Conservation (phyloP, 2,329 filamentous ascomycete genomes). For the Colletotrichum spinosum region DNA sequence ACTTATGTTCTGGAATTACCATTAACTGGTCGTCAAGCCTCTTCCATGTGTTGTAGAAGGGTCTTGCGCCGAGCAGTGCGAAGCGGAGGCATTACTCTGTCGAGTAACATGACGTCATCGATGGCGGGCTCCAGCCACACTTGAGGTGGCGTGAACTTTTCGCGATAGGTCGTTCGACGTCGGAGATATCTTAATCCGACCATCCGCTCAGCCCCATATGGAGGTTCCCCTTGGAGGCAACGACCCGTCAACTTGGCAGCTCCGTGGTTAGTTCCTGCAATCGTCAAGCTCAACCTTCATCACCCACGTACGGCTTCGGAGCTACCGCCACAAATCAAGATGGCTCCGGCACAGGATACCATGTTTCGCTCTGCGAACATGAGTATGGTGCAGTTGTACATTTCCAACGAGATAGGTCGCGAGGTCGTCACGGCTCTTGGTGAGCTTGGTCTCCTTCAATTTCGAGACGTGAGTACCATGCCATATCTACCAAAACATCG, state of each 20-base stretch:
- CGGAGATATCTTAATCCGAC: too few relatives aligned
- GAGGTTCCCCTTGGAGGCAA: constrained; percentile 28
- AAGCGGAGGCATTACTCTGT: too few relatives aligned
- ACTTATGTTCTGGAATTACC: too few relatives aligned
- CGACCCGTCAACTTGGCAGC: constrained; percentile 40
- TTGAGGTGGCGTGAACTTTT: too few relatives aligned
- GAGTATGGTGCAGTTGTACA: constrained; percentile 99
- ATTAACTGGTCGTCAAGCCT: too few relatives aligned
- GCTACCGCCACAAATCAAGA: constrained; percentile 50
- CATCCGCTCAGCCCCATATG: constrained; percentile 16
- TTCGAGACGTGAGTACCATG: constrained; percentile 83
- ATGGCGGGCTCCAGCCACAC: too few relatives aligned
- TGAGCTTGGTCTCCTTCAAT: constrained; percentile 96
- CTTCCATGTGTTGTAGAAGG: too few relatives aligned
- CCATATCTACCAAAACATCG: constrained; percentile 36
- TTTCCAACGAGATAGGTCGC: constrained; percentile 97
- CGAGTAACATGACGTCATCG: too few relatives aligned
- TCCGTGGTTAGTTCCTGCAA: constrained; percentile 28
- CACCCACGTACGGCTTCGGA: constrained; percentile 36
- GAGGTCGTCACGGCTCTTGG: constrained; percentile 97
- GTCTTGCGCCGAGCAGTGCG: too few relatives aligned
- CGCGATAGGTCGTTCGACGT: too few relatives aligned
- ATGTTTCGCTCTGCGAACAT: constrained; percentile 99
- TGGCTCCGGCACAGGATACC: constrained; percentile 83
- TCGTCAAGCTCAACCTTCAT: constrained; percentile 36